Evolutionary conservation across 352 stramenopile genomes (phyloP), one percentile per base, ranked within the genome.

Genomic region (Phytopythium oedochilum): DNA sequence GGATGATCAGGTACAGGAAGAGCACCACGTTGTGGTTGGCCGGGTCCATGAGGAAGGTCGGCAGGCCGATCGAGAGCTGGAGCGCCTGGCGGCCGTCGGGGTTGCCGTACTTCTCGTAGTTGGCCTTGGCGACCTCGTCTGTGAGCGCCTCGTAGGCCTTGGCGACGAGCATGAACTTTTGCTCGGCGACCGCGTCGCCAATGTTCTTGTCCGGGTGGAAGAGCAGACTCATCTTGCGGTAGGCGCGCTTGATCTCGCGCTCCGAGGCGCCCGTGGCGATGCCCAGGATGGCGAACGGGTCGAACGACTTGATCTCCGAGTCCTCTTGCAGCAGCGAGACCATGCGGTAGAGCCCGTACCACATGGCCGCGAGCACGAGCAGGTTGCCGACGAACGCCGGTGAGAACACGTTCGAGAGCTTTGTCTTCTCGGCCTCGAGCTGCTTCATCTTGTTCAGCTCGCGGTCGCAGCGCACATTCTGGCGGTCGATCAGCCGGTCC

Each of bases 101-200:
- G 73, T 99, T 99, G 61, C 97, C 97, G 59, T 90, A 99, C 71
- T 99, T 98, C 73, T 98, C 91, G 64, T 94, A 99, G 73, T 99
- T 99, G 53, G 97, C 88, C 73, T 97, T 98, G 34, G 97, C 94
- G 38, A 96, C 84, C 47, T 96, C 81, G 65, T 99, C 95, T 15
- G 97, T 99, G 22, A 99, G 77, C 11, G 97, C 90, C 66, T 98
- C 96, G 66, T 96, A 95, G 18, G 88, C 88, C 63, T 95, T 96
- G 18, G 94, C 92, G 6, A 99, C 93, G 60, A 98, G 97, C 89
- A 99, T 98, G 59, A 99, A 99, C 74, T 98, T 99, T 31, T 98
- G 94, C 74, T 99, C 96, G 0, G 96, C 96, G 10, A 94, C 81
- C 6, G 96, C 90, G 69, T 99, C 96, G 49, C 96, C 96, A 55